Base-by-base conservation (phyloP, 495 filamentous ascomycete species). In the Gamarada debralockiae region DNA sequence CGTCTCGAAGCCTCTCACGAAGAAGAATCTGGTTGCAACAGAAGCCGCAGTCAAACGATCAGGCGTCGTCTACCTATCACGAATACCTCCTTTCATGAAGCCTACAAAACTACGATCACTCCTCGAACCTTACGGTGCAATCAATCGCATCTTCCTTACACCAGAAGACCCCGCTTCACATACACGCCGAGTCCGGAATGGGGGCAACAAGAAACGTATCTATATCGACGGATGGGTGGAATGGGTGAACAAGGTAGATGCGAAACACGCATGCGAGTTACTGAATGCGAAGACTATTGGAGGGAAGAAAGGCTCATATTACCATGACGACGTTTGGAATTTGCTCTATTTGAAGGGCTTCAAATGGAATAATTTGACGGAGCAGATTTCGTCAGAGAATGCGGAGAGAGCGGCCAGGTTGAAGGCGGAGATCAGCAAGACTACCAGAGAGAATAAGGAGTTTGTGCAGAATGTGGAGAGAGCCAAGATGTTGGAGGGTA, bases 201-300 rank as follows among this genome's bases (percentile, higher is more conserved):
- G 87, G n/a, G 86, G 87, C 21, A 97, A 96, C 67, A 93, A 92
- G 68, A 92, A 95, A 63, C 82, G 86, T 52, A 81, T 75, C 14
- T 98, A 86, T 68, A 84, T 82, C 5, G 95, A 97, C 64, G 93
- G 93, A 1, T 98, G 93, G 93, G 82, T 97, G 15, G 93, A 98
- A 62, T 96, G 95, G 60, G 67, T 78, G 20, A 73, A 75, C 24
- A 83, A 82, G 59, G 53, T 50, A 20, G 84, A 88, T 34, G 95
- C 93, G 3, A 95, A 95, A 63, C 67, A 83, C 9, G 87, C 79
- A 5, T 90, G 86, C n/a, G 91, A 95, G 62, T 78, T 87, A 2
- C 67, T 97, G 29, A 97, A 97, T 67, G 84, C 87, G 23, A 74
- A 77, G 23, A 90, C 77, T 21, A 83, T 97, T 39, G 90, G 90